Evolutionary conservation across 495 filamentous ascomycete species (phyloP), one percentile per base, ranked within the genome.

Genomic region (Penicilliopsis zonata): DNA sequence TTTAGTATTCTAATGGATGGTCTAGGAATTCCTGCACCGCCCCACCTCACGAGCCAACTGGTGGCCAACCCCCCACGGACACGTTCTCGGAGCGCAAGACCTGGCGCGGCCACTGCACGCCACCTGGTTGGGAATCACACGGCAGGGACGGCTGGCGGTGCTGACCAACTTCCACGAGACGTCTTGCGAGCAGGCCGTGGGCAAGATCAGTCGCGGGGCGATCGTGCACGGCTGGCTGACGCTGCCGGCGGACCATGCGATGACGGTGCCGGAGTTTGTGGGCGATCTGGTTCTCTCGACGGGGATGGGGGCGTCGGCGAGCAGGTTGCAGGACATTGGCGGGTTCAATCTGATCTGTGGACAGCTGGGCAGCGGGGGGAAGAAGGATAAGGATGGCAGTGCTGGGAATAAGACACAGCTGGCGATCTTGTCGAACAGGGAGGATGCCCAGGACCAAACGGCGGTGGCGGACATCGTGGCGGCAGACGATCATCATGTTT

Each of bases 101-200:
- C 59, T 78, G 5, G 58, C 71, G 12, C 61, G 74, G 1, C 36
- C 57, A 3, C 65, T 58, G 13, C 65, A 66, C 32, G 85, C 84
- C 12, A 90, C 85, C 26, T 93, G 85, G 85, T 65, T 90, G 5
- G 85, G 81, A 31, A 66, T 92, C 41, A 88, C 80, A 20, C 73
- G 66, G 36, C 56, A 72, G 28, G 85, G 85, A 14, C 78, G 77
- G 25, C 57, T 93, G 23, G 82, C 85, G 19, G 72, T 84, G 28
- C 63, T 93, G 21, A 92, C 85, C 39, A 92, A 93, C 57, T 87
- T 79, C 52, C 76, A 80, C 31, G 85, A 92, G 59, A 27, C 19
- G 15, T 20, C 9, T 7, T 21, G 28, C 28, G 67, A 71, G 27
- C 66, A 65, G 33, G 49, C 52, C 13, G 60, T 76, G 23, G 72